Conservation (phyloP, 495 filamentous ascomycete species). For the Chaetomium cochliodes region DNA sequence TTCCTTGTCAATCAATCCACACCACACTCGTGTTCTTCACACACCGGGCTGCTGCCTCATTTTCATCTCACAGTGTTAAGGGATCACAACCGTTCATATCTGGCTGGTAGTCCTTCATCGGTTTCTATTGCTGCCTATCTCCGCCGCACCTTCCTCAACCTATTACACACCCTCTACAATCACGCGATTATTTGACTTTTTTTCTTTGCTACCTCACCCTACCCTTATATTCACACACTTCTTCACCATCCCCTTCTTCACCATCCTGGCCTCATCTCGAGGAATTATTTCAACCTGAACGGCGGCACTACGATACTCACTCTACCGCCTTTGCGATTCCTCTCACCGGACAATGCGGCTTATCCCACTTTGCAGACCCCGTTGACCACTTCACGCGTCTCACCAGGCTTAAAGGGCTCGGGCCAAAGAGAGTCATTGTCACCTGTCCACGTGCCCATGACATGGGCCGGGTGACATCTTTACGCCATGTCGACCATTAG, state of each 20-base stretch:
- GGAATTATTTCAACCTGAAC: neutral
- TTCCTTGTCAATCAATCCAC: slow-evolving; percentile 5
- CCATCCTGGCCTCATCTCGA: neutral
- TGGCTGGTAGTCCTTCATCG: neutral
- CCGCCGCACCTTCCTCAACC: neutral
- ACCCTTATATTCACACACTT: neutral
- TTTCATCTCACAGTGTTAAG: neutral
- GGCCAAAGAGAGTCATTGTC: slow-evolving; percentile 5
- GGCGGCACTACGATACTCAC: neutral
- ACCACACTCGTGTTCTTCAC: neutral
- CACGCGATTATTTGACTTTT: too few relatives aligned
- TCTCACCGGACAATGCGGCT: slow-evolving; percentile 9
- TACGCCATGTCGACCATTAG: slow-evolving; percentile 31
- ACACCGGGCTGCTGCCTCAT: neutral
- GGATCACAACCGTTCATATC: neutral
- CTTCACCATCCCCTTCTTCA: neutral
- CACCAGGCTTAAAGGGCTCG: neutral
- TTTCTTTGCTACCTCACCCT: neutral
- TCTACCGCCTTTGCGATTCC: too few relatives aligned
- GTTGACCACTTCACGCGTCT: neutral
- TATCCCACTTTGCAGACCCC: neutral
- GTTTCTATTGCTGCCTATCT: neutral
- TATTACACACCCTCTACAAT: neutral
- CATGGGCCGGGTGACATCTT: neutral
- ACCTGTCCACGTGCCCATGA: neutral